Evolutionary conservation across 331 rosid species (phyloP).

Genomic region (Spiraea crenata): DNA sequence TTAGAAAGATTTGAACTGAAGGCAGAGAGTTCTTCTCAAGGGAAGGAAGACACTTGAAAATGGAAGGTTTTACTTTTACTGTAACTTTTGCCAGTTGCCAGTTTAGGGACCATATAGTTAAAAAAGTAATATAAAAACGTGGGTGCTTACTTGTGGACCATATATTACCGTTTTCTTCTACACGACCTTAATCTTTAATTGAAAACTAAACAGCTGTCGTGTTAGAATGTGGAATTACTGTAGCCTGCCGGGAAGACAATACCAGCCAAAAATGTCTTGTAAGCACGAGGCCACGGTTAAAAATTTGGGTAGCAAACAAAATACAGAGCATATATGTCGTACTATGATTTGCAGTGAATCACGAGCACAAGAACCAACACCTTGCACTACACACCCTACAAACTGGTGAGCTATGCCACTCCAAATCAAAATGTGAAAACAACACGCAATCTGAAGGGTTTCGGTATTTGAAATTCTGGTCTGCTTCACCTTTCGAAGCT

Average conservation of each 20-base stretch:
- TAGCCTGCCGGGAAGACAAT: background rate
- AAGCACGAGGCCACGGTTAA: background rate
- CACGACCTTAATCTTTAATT: no score
- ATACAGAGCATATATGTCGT: slow-evolving; percentile 4
- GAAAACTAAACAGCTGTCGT: no score
- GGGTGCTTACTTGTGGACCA: background rate
- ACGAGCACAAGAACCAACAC: slow-evolving; percentile 12
- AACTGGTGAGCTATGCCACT: no score
- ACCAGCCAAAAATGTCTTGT: background rate
- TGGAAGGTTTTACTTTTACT: background rate
- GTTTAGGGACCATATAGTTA: background rate
- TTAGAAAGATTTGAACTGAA: background rate
- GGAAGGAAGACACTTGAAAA: background rate
- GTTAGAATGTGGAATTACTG: no score
- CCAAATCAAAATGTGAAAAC: no score
- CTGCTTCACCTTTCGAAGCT: no score
- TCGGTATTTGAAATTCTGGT: no score
- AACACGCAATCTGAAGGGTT: no score
- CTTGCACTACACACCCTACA: slow-evolving; percentile 7
- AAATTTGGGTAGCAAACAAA: slow-evolving; percentile 17
- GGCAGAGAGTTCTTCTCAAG: background rate
- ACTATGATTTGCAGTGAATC: background rate
- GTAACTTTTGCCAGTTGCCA: background rate
- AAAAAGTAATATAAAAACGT: background rate
- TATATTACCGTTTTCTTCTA: no score